phyloP scores from a whole-genome alignment of 352 stramenopile species.

The Plasmopara halstedii region DNA sequence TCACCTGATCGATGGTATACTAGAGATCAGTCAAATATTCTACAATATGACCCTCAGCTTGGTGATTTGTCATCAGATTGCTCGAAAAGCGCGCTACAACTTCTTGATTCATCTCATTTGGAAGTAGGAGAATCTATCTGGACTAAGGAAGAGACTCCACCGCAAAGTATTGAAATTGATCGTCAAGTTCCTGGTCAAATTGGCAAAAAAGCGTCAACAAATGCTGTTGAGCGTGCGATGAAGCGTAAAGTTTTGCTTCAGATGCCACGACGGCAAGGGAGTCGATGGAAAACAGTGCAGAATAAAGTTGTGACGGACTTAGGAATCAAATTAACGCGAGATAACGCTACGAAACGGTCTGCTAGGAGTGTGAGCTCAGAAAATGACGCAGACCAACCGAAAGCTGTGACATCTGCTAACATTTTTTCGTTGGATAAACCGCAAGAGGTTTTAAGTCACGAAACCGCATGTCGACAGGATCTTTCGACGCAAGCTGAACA shows the following conservation, averaged over 20 bases:
- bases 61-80: neutral
- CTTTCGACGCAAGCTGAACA: slow-evolving; percentile 40
- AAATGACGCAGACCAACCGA: slow-evolving; percentile 1
- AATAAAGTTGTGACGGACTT: slow-evolving; percentile 18
- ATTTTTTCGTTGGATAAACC: slow-evolving; percentile 59
- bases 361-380: neutral
- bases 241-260: slow-evolving; percentile 16
- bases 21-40: slow-evolving; percentile 10
- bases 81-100: neutral
- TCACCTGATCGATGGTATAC: neutral
- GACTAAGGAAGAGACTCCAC: slow-evolving; percentile 5
- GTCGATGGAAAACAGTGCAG: slow-evolving; percentile 18
- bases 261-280: slow-evolving; percentile 11
- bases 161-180: slow-evolving; percentile 13
- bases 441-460: slow-evolving; percentile 34
- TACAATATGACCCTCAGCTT: slow-evolving; percentile 16
- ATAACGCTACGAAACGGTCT: neutral
- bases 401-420: slow-evolving; percentile 34
- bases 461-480: slow-evolving; percentile 44
- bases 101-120: slow-evolving; percentile 3
- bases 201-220: slow-evolving; percentile 10
- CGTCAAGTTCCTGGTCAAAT: slow-evolving; percentile 13
- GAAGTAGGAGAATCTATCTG: slow-evolving; percentile 1
- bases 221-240: slow-evolving; percentile 7
- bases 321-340: slow-evolving; percentile 1